Evolutionary conservation across 306 rosid genomes (phyloP).

Genomic region (Carpinus fangiana): DNA sequence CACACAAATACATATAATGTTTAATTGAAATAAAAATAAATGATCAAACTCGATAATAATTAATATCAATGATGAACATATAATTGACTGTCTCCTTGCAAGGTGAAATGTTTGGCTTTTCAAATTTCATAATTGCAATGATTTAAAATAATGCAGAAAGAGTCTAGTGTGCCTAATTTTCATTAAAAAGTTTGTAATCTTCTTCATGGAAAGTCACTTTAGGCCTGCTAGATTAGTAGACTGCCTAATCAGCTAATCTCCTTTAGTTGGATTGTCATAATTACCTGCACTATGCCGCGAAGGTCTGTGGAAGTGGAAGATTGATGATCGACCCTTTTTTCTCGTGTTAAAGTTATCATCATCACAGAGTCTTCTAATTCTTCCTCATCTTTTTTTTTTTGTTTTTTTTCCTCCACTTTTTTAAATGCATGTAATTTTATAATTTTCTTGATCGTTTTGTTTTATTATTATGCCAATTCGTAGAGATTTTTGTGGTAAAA

Average conservation of each 20-base stretch:
- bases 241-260: conserved; percentile 4
- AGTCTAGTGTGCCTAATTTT: not conserved
- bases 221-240: not conserved
- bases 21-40: no score
- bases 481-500: no score
- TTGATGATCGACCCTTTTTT: not conserved
- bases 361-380: not conserved
- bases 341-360: not conserved
- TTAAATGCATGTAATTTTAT: no score
- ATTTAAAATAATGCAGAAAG: not conserved
- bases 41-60: no score
- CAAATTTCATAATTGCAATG: not conserved
- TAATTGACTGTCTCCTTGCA: conserved; percentile 19
- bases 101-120: conserved; percentile 19
- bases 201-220: conserved; percentile 9
- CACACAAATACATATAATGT: no score
- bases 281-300: conserved; percentile 20
- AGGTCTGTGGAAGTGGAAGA: not conserved
- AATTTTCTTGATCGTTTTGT: no score
- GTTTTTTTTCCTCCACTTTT: not conserved
- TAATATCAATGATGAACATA: conserved; percentile 10
- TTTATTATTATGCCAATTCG: no score
- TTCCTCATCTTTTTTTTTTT: not conserved
- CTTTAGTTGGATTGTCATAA: conserved; percentile 28
- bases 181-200: conserved; percentile 10